phyloP scores from a whole-genome alignment of 2,329 filamentous ascomycete species.

The Talaromyces sp. region DNA sequence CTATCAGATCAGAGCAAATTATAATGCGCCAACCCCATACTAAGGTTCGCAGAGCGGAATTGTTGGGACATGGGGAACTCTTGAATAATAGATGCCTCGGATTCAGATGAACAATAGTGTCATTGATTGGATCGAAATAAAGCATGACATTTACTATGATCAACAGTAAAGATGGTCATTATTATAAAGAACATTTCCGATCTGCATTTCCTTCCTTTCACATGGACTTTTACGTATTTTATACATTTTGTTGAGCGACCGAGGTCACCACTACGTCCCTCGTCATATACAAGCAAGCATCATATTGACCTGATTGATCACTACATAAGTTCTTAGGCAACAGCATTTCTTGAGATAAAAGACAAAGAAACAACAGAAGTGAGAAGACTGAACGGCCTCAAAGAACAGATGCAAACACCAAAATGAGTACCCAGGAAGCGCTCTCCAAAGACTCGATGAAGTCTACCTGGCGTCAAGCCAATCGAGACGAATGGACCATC shows the following conservation, averaged over 20 bases:
- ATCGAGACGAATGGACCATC: constrained; percentile 27
- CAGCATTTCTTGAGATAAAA: neutral
- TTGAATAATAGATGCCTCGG: neutral
- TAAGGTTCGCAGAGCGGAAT: neutral
- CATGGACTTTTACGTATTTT: neutral
- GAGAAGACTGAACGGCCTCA: neutral
- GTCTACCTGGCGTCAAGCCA: constrained; percentile 34
- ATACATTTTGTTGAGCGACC: neutral
- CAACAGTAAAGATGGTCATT: neutral
- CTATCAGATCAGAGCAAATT: neutral
- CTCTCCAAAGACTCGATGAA: constrained; percentile 38
- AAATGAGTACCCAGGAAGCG: neutral
- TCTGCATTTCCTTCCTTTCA: neutral
- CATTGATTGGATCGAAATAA: neutral
- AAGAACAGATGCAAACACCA: neutral
- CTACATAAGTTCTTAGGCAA: neutral
- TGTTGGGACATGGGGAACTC: neutral
- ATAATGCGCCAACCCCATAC: neutral
- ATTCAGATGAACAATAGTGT: neutral
- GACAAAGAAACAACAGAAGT: too few relatives aligned
- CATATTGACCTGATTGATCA: too few relatives aligned
- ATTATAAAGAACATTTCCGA: neutral
- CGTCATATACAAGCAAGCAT: neutral
- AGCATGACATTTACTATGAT: neutral
- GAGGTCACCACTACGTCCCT: neutral